Base-by-base conservation (phyloP, 148 eudicot genomes). In the Selenicereus undatus region DNA sequence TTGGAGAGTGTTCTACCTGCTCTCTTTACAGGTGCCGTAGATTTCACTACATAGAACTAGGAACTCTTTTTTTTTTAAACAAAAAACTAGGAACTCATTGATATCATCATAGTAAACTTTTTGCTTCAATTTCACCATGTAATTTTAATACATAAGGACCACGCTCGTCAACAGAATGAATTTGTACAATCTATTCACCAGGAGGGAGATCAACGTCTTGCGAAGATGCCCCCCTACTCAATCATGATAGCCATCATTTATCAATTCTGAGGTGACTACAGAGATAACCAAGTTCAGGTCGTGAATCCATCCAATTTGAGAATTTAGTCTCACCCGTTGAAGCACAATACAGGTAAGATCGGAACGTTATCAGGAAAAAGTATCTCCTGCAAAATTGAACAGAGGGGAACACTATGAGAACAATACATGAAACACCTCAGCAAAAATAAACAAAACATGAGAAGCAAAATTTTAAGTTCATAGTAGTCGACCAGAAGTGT, bases 241-340 rank as follows among this genome's bases (percentile, higher is more conserved):
- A 43, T 5, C 22, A 24, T 45, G 78, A 4, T 8, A 39, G 9
- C 39, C 42, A 73, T 89, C 81, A 92, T 86, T 89, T 91, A 81
- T 89, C 90, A 51, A 94, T 91, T 84, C 92, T 91, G 16, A 94
- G 93, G 83, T 94, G 91, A 83, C 88, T 88, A 83, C 95, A 93
- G 52, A 94, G 93, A 85, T 94, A 90, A 39, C 97, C 93, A 78
- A 94, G 97, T 86, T 94, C 98, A 70, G 98, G 98, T 73, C 98
- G 89, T 11, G 89, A 92, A 73, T 87, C 84, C 93, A 93, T 91
- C 98, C 98, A 94, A 18, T 86, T 50, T 10, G 89, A 82, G 86
- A 94, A 94, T 43, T 80, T 85, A 80, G 87, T 87, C 81, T 87
- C 89, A 9, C 76, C 62, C 22, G 92, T 81, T 50, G 91, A 87